Percentiles rank a stretch among this genome's conserved stretches.
phyloP scores from a whole-genome alignment of 2,329 filamentous ascomycete genomes.

The Alternaria gansuensis region DNA sequence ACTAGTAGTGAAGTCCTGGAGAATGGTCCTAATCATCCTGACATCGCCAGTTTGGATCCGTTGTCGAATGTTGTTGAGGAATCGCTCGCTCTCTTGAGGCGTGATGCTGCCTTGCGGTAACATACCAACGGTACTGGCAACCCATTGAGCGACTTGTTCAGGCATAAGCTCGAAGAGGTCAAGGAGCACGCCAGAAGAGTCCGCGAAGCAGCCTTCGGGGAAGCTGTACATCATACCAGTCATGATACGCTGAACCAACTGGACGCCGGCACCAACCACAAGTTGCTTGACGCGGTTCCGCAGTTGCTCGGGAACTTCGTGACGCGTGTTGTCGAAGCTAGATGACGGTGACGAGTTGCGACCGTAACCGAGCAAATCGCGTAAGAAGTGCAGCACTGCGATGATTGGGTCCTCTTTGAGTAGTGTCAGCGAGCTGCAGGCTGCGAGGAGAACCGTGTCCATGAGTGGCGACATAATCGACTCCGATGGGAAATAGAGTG shows the following conservation, averaged over 20 bases:
- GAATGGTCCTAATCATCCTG: conserved; percentile 80
- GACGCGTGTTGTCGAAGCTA: conserved; percentile 68
- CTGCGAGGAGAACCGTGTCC: conserved; percentile 84
- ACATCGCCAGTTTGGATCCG: conserved; percentile 74
- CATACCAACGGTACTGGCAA: conserved; percentile 82
- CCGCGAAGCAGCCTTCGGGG: conserved; percentile 92
- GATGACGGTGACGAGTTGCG: conserved; percentile 72
- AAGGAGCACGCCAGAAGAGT: conserved; percentile 91
- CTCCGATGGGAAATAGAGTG: conserved; percentile 89
- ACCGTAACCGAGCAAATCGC: conserved; percentile 90
- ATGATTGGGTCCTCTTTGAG: conserved; percentile 92
- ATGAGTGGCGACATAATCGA: conserved; percentile 82
- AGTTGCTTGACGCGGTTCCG: conserved; percentile 77
- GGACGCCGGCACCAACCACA: conserved; percentile 73
- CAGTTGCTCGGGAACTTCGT: conserved; percentile 72
- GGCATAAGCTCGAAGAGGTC: conserved; percentile 89
- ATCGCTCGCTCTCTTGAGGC: conserved; percentile 78
- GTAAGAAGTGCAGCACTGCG: conserved; percentile 88
- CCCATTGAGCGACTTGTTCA: conserved; percentile 79
- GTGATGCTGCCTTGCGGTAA: conserved; percentile 78
- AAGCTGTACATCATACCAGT: conserved; percentile 99
- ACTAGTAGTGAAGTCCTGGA: conserved; percentile 96
- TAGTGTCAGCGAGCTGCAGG: conserved; percentile 83
- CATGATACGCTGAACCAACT: conserved; percentile 85
- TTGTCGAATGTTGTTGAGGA: conserved; percentile 83